Percentiles rank a stretch among this genome's conserved stretches.
Conservation (phyloP, 2,329 filamentous ascomycete species). For the Paramyrothecium roridum region DNA sequence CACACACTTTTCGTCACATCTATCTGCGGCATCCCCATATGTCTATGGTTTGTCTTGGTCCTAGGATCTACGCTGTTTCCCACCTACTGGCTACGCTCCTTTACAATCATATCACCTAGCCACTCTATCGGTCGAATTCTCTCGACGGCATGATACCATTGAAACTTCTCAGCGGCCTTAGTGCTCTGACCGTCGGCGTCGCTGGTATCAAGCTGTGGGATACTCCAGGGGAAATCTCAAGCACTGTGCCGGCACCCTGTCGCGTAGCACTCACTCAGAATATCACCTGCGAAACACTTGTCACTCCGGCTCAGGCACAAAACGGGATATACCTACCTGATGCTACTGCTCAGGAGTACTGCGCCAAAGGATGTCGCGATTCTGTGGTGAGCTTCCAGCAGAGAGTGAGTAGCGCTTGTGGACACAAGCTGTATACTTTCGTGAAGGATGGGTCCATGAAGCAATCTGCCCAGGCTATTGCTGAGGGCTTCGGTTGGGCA, state of each 20-base stretch:
- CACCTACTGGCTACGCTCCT: too few species aligned
- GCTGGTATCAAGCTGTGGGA: neutral
- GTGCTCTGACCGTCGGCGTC: too few species aligned
- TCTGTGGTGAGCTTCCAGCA: neutral
- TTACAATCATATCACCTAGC: too few species aligned
- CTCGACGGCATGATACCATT: too few species aligned
- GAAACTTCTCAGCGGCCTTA: too few species aligned
- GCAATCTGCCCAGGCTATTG: neutral
- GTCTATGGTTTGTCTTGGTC: too few species aligned
- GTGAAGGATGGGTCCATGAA: neutral
- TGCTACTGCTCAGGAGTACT: neutral
- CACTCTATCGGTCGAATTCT: too few species aligned
- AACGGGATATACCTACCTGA: neutral
- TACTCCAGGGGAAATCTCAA: neutral
- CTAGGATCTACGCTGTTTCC: too few species aligned
- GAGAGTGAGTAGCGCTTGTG: neutral
- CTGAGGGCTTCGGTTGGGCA: neutral
- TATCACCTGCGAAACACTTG: constrained; percentile 1
- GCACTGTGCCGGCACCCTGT: neutral
- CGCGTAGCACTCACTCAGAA: neutral
- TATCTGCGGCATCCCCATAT: too few species aligned
- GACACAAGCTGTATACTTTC: neutral
- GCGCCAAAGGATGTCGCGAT: neutral
- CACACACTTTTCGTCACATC: too few species aligned
- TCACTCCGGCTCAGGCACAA: neutral